Evolutionary conservation across 345 rosid species (phyloP), one percentile per base, ranked within the genome.

Genomic region (Brassica juncea): DNA sequence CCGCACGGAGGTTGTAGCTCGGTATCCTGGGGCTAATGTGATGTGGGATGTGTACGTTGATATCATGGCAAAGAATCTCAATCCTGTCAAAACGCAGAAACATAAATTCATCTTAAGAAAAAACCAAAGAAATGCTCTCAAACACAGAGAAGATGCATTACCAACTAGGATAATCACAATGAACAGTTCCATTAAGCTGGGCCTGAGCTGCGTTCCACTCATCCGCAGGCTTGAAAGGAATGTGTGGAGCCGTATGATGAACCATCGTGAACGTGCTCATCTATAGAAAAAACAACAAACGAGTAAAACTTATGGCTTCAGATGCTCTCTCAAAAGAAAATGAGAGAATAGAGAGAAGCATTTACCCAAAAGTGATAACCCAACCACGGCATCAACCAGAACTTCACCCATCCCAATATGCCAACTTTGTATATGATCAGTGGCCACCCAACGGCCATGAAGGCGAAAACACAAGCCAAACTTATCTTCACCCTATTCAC

Each of bases 261-360:
- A 94, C 97, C 97, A 91, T 92, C 31, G 99, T 94, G 86, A 91
- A 94, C 55, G 97, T 94, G 80, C 99, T 94, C 97, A 92, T 94
- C 99, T 94, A 60, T 31, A 85, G 77, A 74, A 52, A 52, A 35
- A 74, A 30, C 72, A 74, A 71, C 15, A 54, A 52, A 64, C 16
- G 63, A 1, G 27, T 27, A 62, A 44, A 3, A 69, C 60, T 35
- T 39, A 42, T 55, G 63, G 11, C 35, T 77, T 66, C 14, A n/a
- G 25, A 28, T 64, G 30, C 32, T 34, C 59, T 63, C 34, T 12
- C 14, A n/a, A 59, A 3, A 54, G 15, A 30, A 11, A 25, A 62
- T 61, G 28, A 65, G 58, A 4, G 49, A 44, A 14, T 5, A 32
- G 28, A 52, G 9, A 39, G 31, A 74, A 68, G 71, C 39, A 61